Evolutionary conservation across 495 filamentous ascomycete species (phyloP), one percentile per base, ranked within the genome.

Genomic region (Staphylotrichum tortipilum): DNA sequence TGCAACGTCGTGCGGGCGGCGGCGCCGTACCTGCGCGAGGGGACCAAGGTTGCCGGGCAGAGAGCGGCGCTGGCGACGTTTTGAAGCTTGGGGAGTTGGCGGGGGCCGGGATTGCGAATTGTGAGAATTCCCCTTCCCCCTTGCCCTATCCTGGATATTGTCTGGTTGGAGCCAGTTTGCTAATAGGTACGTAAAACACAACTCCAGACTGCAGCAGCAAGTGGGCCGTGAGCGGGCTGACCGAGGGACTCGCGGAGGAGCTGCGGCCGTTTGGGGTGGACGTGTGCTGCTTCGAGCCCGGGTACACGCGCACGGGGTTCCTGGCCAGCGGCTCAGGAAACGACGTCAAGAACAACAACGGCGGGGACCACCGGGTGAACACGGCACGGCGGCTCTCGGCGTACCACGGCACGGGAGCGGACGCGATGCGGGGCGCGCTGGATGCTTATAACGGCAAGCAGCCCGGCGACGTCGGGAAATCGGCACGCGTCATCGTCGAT

Each of bases 271-370:
- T 79, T 28, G 65, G 67, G 3, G 71, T 81, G 42, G 58, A 69
- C 2, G 71, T 59, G 11, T 63, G 65, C 6, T 48, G 64, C 6
- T 54, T 80, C 26, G 76, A 79, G 63, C 76, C 75, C 15, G 75
- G 76, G 0, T 69, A 64, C 56, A 68, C 68, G 44, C 58, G 68
- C 21, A 72, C 68, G 3, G 60, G 53, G 11, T 65, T 70, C 39
- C 58, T 64, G 15, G 34, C 7, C 44, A 28, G 3, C 41, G 55
- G 51, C n/a, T n/a, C n/a, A n/a, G n/a, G n/a, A n/a, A n/a, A n/a
- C n/a, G n/a, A n/a, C n/a, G n/a, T n/a, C n/a, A n/a, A n/a, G 10
- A 10, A 28, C 6, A n/a, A 22, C n/a, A n/a, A 5, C 8, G 55
- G 53, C 7, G 54, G 50, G 1, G 58, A 61, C 17, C 63, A 66